A percentile compares a stretch with the other conserved stretches of the same genome.
Evolutionary conservation across 257 asterid genomes (phyloP).

Genomic region (Nicotiana knightiana): DNA sequence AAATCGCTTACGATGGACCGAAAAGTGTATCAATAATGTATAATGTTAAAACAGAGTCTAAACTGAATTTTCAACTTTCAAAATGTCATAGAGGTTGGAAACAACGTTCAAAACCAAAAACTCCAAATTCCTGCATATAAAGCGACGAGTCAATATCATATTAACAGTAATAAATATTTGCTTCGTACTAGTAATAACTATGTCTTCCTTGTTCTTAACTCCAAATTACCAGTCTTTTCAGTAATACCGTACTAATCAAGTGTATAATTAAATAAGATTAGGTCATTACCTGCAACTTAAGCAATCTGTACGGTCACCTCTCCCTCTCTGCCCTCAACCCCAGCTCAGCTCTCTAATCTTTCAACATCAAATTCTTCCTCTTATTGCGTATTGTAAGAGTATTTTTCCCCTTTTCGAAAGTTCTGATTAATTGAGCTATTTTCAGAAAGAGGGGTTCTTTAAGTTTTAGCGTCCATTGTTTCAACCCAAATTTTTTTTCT

Average conservation of each 20-base stretch:
- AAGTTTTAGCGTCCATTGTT: background rate
- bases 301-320: constrained; percentile 10
- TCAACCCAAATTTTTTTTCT: background rate
- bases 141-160: background rate
- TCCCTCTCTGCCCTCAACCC: background rate
- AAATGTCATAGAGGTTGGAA: background rate
- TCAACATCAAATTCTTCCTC: background rate
- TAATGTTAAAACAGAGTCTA: too few relatives aligned
- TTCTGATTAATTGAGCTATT: background rate
- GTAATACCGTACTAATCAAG: background rate
- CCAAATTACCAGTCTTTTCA: background rate
- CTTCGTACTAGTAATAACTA: too few relatives aligned
- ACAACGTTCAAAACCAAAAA: background rate
- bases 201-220: background rate
- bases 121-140: background rate
- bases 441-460: background rate
- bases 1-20: too few relatives aligned
- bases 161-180: too few relatives aligned
- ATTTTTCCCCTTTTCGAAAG: background rate
- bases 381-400: background rate
- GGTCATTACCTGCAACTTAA: constrained; percentile 10
- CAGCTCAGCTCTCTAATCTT: background rate
- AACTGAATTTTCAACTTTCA: background rate
- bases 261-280: background rate
- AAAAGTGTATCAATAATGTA: too few relatives aligned